Conservation (phyloP, 83 land plant species). For the Picea mariana region DNA sequence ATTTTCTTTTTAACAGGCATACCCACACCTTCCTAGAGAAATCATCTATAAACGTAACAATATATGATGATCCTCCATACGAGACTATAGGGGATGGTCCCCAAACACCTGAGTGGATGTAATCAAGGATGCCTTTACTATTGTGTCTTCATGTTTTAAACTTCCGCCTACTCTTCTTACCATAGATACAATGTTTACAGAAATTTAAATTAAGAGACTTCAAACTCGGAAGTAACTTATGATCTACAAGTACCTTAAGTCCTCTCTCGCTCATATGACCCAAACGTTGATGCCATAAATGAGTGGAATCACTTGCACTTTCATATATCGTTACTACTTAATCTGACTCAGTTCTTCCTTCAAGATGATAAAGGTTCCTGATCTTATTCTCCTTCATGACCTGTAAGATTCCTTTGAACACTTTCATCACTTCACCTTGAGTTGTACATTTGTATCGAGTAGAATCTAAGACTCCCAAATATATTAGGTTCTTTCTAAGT, state of each 20-base stretch:
- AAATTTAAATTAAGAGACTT: neutral
- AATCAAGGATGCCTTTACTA: neutral
- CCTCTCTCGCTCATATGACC: too few relatives aligned
- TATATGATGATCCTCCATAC: neutral
- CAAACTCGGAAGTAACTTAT: neutral
- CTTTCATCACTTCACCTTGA: too few relatives aligned
- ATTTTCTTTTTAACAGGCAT: neutral
- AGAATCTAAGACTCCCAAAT: too few relatives aligned
- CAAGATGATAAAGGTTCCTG: too few relatives aligned
- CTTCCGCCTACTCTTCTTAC: neutral
- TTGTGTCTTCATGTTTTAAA: neutral
- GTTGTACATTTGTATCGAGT: too few relatives aligned
- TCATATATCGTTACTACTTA: too few relatives aligned
- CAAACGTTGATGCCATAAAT: too few relatives aligned
- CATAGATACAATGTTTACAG: neutral
- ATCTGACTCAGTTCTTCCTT: too few relatives aligned
- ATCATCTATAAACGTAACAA: constrained; percentile 2
- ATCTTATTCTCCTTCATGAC: too few relatives aligned
- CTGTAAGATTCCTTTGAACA: too few relatives aligned
- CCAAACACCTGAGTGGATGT: neutral
- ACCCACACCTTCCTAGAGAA: neutral
- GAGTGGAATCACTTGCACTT: neutral
- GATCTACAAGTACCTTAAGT: neutral
- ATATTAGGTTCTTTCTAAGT: too few relatives aligned
- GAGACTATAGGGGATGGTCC: neutral